Percentiles rank a stretch among this genome's conserved stretches.
Conservation (phyloP, 345 rosid genomes). For the Erucastrum elatum region DNA sequence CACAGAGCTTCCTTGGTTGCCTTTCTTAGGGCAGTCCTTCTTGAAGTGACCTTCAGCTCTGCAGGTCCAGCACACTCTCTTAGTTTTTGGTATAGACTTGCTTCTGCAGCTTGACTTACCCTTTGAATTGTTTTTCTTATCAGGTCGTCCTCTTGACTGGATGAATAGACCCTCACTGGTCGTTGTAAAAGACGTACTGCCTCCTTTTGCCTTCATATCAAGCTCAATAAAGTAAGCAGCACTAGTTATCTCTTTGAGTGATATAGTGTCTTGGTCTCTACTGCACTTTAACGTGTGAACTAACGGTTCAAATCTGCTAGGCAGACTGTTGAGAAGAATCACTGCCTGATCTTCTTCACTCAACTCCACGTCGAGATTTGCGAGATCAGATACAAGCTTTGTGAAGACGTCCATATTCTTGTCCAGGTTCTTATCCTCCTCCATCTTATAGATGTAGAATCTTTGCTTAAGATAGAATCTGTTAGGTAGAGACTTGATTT, state of each 20-base stretch:
- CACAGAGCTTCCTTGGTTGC: not conserved
- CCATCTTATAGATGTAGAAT: not conserved
- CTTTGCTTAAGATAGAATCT: not conserved
- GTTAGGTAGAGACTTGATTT: not conserved
- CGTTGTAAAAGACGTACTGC: too few species aligned
- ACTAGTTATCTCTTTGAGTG: not conserved
- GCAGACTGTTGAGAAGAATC: not conserved
- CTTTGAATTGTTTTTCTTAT: not conserved
- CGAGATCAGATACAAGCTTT: not conserved
- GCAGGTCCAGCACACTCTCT: not conserved
- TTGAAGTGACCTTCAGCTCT: not conserved
- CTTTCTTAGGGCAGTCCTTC: not conserved
- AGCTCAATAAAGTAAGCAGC: not conserved
- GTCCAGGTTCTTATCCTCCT: not conserved
- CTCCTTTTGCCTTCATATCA: not conserved
- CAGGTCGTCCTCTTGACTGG: not conserved
- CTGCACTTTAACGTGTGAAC: not conserved
- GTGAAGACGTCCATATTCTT: not conserved
- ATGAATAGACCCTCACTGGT: not conserved
- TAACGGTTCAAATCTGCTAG: not conserved
- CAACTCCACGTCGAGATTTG: not conserved
- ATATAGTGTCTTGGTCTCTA: not conserved
- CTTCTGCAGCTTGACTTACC: not conserved
- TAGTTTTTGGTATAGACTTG: not conserved
- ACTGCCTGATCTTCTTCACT: not conserved